phyloP scores from a whole-genome alignment of 2,329 filamentous ascomycete genomes.

The Claviceps humidiphila region DNA sequence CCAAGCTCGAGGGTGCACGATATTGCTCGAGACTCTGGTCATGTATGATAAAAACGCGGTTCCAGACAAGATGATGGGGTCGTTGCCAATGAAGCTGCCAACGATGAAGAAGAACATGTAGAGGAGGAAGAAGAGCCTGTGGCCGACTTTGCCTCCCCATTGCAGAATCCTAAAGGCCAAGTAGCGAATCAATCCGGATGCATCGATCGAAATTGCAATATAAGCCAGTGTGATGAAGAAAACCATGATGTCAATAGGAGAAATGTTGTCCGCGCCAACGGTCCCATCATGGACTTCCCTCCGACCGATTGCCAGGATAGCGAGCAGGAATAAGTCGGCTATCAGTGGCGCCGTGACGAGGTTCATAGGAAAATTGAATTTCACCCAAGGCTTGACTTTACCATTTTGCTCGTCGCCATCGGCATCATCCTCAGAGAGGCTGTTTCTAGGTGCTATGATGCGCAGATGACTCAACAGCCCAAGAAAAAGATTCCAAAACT shows the following conservation, averaged over 20 bases:
- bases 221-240: conserved; percentile 66
- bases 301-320: conserved; percentile 53
- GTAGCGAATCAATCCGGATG: conserved; percentile 58
- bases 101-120: conserved; percentile 59
- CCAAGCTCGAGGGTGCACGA: conserved; percentile 57
- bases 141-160: conserved; percentile 53
- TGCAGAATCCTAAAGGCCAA: conserved; percentile 58
- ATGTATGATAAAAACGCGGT: conserved; percentile 67
- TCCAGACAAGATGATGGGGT: conserved; percentile 61
- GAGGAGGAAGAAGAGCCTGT: conserved; percentile 57
- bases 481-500: conserved; percentile 30
- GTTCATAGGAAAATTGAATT: conserved; percentile 50
- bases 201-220: conserved; percentile 66
- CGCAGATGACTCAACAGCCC: conserved; percentile 25
- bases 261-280: conserved; percentile 50
- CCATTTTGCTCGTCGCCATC: conserved; percentile 14
- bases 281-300: conserved; percentile 57
- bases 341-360: conserved; percentile 59
- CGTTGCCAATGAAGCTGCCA: conserved; percentile 59
- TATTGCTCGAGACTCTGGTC: conserved; percentile 62
- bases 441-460: conserved; percentile 34
- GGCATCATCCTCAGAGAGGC: conserved; percentile 11
- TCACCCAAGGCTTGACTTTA: conserved; percentile 28
- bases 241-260: conserved; percentile 58
- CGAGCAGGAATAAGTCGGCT: conserved; percentile 57